Evolutionary conservation across 306 rosid genomes (phyloP).

Genomic region (Medicago ruthenica): DNA sequence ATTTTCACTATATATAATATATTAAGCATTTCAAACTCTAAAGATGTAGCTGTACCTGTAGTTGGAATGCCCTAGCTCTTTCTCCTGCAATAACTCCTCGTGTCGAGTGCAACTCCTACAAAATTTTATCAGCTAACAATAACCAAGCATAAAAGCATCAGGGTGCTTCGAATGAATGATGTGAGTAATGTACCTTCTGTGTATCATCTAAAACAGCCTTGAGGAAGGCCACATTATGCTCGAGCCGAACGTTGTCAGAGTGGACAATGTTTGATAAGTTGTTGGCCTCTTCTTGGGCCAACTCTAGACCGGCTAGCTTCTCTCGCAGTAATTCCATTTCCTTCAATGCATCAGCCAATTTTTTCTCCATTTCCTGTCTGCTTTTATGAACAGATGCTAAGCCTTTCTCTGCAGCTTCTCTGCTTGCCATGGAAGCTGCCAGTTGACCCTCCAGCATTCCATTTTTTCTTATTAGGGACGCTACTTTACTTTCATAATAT

Average conservation of each 20-base stretch:
- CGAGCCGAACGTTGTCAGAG: slow-evolving; percentile 90
- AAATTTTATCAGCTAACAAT: slow-evolving; percentile 27
- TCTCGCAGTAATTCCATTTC: slow-evolving; percentile 79
- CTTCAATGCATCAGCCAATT: slow-evolving; percentile 60
- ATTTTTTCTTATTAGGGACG: slow-evolving; percentile 71
- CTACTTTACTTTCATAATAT: slow-evolving; percentile 77
- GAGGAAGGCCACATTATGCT: slow-evolving; percentile 97
- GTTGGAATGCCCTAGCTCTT: slow-evolving; percentile 89
- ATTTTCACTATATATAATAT: neutral
- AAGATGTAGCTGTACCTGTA: slow-evolving; percentile 64
- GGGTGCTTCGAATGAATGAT: neutral
- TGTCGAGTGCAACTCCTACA: slow-evolving; percentile 92
- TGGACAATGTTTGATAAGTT: slow-evolving; percentile 85
- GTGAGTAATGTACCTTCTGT: slow-evolving; percentile 66
- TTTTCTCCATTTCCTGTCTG: slow-evolving; percentile 83
- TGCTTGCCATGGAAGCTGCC: slow-evolving; percentile 70
- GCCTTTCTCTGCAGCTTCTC: slow-evolving; percentile 83
- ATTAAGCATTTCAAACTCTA: neutral
- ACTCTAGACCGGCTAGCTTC: slow-evolving; percentile 75
- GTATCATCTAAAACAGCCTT: slow-evolving; percentile 95
- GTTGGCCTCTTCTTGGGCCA: slow-evolving; percentile 89
- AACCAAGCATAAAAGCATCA: neutral
- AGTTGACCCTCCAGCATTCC: slow-evolving; percentile 88
- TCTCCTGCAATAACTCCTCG: slow-evolving; percentile 93
- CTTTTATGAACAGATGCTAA: slow-evolving; percentile 71